phyloP scores from a whole-genome alignment of 2,329 filamentous ascomycete genomes.

The Dactylonectria estremocensis region DNA sequence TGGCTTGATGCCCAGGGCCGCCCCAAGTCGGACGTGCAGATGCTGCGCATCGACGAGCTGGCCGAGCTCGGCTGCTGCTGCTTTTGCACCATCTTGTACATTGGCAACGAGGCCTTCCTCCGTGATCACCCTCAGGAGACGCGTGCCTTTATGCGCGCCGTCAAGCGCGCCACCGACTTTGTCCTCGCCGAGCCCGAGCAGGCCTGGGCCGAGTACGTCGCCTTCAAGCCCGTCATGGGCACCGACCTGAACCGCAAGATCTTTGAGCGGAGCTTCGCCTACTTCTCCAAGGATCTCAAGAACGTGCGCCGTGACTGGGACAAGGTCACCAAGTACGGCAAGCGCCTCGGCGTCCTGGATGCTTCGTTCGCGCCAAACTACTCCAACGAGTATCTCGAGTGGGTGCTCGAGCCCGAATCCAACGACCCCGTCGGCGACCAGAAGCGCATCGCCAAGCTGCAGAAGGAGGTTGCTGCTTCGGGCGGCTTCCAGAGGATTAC shows the following conservation, averaged over 20 bases:
- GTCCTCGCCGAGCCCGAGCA: slow-evolving; percentile 74
- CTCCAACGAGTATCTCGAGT: slow-evolving; percentile 79
- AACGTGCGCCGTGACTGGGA: slow-evolving; percentile 83
- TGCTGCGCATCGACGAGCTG: slow-evolving; percentile 86
- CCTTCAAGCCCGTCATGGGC: slow-evolving; percentile 80
- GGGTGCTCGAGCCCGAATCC: slow-evolving; percentile 76
- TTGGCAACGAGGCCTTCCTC: slow-evolving; percentile 81
- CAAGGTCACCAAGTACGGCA: slow-evolving; percentile 84
- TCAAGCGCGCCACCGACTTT: slow-evolving; percentile 82
- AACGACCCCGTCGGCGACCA: slow-evolving; percentile 79
- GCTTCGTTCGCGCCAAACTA: slow-evolving; percentile 79
- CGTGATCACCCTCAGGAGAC: slow-evolving; percentile 77
- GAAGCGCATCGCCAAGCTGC: slow-evolving; percentile 80
- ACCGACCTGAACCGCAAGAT: slow-evolving; percentile 82
- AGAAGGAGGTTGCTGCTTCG: slow-evolving; percentile 74
- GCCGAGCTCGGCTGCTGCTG: slow-evolving; percentile 87
- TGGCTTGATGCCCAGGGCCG: slow-evolving; percentile 78
- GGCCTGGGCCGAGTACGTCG: slow-evolving; percentile 79
- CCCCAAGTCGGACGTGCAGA: slow-evolving; percentile 78
- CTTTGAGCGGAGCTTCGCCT: slow-evolving; percentile 84
- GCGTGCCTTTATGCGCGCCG: slow-evolving; percentile 77
- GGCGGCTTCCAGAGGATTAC: slow-evolving; percentile 75
- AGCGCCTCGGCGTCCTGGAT: slow-evolving; percentile 78
- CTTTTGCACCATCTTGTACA: slow-evolving; percentile 87
- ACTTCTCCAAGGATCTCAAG: slow-evolving; percentile 82